Evolutionary conservation across 2,329 filamentous ascomycete genomes (phyloP).

Genomic region (Neopestalotiopsis sp.): DNA sequence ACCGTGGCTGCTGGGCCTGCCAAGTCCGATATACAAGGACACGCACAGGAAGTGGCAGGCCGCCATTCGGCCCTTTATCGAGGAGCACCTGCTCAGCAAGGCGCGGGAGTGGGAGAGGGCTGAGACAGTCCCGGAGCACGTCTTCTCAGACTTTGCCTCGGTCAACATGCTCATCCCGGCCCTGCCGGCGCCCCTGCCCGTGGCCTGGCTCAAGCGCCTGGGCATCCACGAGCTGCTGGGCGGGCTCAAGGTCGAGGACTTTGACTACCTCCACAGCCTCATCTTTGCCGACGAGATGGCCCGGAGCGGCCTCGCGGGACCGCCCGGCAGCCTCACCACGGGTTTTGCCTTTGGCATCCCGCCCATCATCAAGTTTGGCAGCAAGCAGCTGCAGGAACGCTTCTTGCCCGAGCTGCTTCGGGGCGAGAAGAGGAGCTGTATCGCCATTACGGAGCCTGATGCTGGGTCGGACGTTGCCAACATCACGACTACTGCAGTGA

Average conservation of each 20-base stretch:
- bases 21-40: slow-evolving; percentile 73
- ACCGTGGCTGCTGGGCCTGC: slow-evolving; percentile 71
- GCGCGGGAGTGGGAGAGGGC: slow-evolving; percentile 74
- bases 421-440: slow-evolving; percentile 71
- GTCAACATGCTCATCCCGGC: slow-evolving; percentile 75
- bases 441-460: slow-evolving; percentile 80
- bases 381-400: slow-evolving; percentile 63
- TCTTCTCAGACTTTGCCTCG: slow-evolving; percentile 68
- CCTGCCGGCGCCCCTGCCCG: slow-evolving; percentile 71
- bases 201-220: slow-evolving; percentile 68
- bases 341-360: slow-evolving; percentile 77
- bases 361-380: slow-evolving; percentile 73
- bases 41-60: slow-evolving; percentile 72
- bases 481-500: slow-evolving; percentile 71
- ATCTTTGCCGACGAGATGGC: slow-evolving; percentile 77
- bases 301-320: slow-evolving; percentile 68
- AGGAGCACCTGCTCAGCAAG: slow-evolving; percentile 65
- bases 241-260: slow-evolving; percentile 72
- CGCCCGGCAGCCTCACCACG: slow-evolving; percentile 68
- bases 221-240: slow-evolving; percentile 72
- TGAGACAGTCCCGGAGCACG: slow-evolving; percentile 66
- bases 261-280: slow-evolving; percentile 72
- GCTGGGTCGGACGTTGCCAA: slow-evolving; percentile 78
- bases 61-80: slow-evolving; percentile 69
- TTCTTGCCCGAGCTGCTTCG: slow-evolving; percentile 72